Evolutionary conservation across 805 yeast species (phyloP).

Genomic region (Metschnikowia vanudenii): DNA sequence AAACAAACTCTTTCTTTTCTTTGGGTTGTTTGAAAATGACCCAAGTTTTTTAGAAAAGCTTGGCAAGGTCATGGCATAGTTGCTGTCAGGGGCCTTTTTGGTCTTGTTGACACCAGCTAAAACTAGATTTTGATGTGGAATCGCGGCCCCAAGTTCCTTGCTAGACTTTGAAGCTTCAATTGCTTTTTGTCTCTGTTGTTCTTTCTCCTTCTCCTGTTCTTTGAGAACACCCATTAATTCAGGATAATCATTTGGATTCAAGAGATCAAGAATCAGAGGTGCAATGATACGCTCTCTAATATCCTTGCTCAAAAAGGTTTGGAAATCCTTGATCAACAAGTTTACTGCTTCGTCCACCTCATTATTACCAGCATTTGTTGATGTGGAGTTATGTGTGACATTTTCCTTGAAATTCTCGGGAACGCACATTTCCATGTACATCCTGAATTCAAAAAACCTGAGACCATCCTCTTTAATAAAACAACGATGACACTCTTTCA

Average conservation of each 20-base stretch:
- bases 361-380: conserved; percentile 23
- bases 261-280: conserved; percentile 59
- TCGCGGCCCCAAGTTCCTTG: neutral
- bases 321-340: conserved; percentile 61
- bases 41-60: conserved; percentile 34
- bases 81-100: conserved; percentile 2
- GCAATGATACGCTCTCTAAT: conserved; percentile 71
- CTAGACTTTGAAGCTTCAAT: conserved; percentile 2
- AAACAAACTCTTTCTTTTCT: conserved; percentile 27
- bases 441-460: conserved; percentile 43
- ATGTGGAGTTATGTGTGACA: conserved; percentile 10
- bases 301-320: conserved; percentile 62
- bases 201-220: conserved; percentile 25
- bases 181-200: conserved; percentile 9
- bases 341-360: conserved; percentile 59
- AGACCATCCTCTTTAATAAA: conserved; percentile 61
- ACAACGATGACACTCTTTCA: conserved; percentile 58
- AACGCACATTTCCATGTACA: conserved; percentile 58
- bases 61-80: conserved; percentile 26
- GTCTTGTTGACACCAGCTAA: conserved; percentile 3
- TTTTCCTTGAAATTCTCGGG: conserved; percentile 41
- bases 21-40: conserved; percentile 27
- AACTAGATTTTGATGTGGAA: conserved; percentile 1
- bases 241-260: conserved; percentile 61
- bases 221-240: conserved; percentile 39